These are phyloP conservation scores for Pseudopyricularia cyperi DNA, from an alignment of 2,329 filamentous ascomycete species.

Conservation along the genomic window DNA sequence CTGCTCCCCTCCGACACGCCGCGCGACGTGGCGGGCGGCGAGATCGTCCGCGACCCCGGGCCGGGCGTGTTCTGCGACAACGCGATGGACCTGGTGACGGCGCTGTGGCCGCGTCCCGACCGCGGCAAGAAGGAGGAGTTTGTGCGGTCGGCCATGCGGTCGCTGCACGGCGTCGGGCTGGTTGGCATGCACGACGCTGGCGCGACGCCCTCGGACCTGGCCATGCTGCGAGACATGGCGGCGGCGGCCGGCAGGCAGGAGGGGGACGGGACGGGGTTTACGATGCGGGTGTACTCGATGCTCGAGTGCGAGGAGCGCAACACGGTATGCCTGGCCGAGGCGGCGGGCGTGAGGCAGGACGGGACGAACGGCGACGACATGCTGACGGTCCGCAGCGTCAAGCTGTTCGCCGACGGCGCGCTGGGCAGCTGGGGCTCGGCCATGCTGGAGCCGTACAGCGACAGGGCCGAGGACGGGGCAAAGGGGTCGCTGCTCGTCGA, in stretches of 20 bases:
- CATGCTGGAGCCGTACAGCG: conserved; percentile 56
- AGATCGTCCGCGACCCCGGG: conserved; percentile 46
- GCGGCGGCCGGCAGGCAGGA: conserved; percentile 24
- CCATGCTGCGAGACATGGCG: conserved; percentile 39
- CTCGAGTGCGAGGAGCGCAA: conserved; percentile 52
- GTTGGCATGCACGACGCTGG: conserved; percentile 60
- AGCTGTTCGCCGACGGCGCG: conserved; percentile 59
- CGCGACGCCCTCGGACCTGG: conserved; percentile 38
- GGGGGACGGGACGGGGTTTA: conserved; percentile 29
- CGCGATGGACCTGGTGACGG: conserved; percentile 49
- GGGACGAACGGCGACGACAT: conserved; percentile 27
- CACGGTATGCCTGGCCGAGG: conserved; percentile 44
- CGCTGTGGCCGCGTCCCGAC: conserved; percentile 43
- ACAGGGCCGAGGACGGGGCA: conserved; percentile 37
- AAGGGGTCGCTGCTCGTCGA: conserved; percentile 55
- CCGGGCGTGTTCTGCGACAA: conserved; percentile 63
- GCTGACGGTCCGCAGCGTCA: conserved; percentile 49
- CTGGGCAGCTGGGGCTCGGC: conserved; percentile 61
- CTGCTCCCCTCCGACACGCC: conserved; percentile 40
- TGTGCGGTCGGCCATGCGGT: conserved; percentile 45
- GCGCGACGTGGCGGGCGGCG: conserved; percentile 46
- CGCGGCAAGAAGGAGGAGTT: conserved; percentile 38
- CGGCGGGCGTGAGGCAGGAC: conserved; percentile 21
- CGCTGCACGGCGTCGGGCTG: conserved; percentile 50
- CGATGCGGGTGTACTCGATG: conserved; percentile 55